These are phyloP conservation scores for Hericium rajendrae DNA, from an alignment of 768 basidiomycete species.

Conservation along the genomic window DNA sequence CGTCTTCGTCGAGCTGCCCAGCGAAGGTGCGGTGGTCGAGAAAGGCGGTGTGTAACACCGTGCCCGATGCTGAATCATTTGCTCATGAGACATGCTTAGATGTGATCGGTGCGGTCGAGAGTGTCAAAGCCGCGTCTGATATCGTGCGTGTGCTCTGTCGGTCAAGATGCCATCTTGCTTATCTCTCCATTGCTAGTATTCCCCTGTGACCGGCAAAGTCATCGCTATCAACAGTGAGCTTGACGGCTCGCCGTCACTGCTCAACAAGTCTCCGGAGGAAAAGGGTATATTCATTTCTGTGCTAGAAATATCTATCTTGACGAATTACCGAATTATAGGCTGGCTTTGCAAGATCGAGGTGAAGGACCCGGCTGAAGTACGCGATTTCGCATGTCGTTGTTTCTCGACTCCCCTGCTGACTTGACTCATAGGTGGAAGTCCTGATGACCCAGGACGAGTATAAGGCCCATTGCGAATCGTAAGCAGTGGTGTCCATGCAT, in stretches of 20 bases:
- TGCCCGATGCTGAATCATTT: too few relatives aligned
- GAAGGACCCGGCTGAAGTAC: constrained; percentile 66
- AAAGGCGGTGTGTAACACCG: constrained; percentile 58
- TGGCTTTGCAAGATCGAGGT: constrained; percentile 95
- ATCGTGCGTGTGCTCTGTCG: constrained; percentile 44
- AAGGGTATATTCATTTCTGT: constrained; percentile 44
- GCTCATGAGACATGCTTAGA: constrained; percentile 25
- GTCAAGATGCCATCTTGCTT: background rate
- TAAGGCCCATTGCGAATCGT: constrained; percentile 42
- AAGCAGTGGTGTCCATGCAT: constrained; percentile 8
- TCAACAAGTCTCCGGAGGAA: constrained; percentile 83
- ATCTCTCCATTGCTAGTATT: constrained; percentile 50
- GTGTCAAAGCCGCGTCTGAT: constrained; percentile 94
- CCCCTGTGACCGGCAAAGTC: constrained; percentile 83
- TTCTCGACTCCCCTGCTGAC: background rate
- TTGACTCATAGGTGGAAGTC: constrained; percentile 42
- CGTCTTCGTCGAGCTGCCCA: constrained; percentile 90
- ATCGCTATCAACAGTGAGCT: constrained; percentile 71
- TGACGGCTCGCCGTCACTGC: constrained; percentile 55
- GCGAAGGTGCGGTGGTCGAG: constrained; percentile 45
- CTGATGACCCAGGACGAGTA: constrained; percentile 77
- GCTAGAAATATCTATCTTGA: background rate
- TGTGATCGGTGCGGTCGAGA: constrained; percentile 86
- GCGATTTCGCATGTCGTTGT: constrained; percentile 9
- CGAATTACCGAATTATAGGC: constrained; percentile 35